phyloP scores from a whole-genome alignment of 1,284 basidiomycete species.

The Microbotryomycetes sp. region DNA sequence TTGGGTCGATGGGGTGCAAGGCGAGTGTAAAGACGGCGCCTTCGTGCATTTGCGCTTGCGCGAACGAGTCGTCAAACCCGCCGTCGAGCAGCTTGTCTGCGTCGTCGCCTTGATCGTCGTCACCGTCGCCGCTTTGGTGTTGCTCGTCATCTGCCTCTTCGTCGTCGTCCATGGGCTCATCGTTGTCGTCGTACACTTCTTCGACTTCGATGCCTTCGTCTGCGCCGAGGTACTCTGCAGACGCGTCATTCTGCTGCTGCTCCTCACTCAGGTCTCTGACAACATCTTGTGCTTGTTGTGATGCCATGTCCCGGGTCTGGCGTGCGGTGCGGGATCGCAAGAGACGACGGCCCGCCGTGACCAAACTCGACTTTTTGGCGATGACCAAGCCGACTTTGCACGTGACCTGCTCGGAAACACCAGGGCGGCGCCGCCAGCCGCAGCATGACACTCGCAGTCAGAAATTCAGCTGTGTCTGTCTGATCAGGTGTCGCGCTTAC shows the following conservation, averaged over 20 bases:
- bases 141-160: slow-evolving; percentile 34
- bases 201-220: slow-evolving; percentile 32
- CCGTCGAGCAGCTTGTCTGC: slow-evolving; percentile 36
- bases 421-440: no score
- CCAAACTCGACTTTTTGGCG: no score
- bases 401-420: no score
- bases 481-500: no score
- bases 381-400: no score
- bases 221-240: slow-evolving; percentile 23
- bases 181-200: slow-evolving; percentile 16
- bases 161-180: slow-evolving; percentile 23
- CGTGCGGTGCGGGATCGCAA: no score
- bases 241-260: neutral
- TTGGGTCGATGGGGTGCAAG: slow-evolving; percentile 63
- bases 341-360: no score
- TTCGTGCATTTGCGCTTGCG: slow-evolving; percentile 41
- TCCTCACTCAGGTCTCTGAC: neutral
- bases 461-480: no score
- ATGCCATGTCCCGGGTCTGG: no score
- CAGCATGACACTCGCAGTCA: no score
- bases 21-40: slow-evolving; percentile 72
- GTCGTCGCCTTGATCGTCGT: slow-evolving; percentile 15
- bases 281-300: neutral
- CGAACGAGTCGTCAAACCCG: slow-evolving; percentile 39
- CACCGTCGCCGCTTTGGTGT: slow-evolving; percentile 9